These are phyloP conservation scores for Fusarium verrucosum DNA, from an alignment of 2,329 filamentous ascomycete species.

Conservation along the genomic window DNA sequence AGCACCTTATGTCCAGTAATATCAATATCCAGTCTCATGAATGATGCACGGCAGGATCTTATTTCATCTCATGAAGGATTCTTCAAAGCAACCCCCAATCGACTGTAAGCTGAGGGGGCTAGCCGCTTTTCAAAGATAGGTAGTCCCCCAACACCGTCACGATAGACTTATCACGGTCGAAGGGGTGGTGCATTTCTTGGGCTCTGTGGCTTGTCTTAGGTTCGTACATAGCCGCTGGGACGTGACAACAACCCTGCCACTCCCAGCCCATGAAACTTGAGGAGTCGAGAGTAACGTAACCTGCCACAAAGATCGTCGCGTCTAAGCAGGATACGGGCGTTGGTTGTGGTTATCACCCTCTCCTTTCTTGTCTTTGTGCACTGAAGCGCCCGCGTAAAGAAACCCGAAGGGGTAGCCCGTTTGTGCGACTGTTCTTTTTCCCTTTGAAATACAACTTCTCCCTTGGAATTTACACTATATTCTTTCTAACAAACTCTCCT, in stretches of 20 bases:
- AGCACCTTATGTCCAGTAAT: background rate
- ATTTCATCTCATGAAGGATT: slow-evolving; percentile 2
- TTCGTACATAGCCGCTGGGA: slow-evolving; percentile 26
- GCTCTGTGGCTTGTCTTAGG: slow-evolving; percentile 16
- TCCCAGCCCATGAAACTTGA: slow-evolving; percentile 33
- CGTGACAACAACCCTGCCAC: slow-evolving; percentile 27
- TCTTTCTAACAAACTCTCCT: background rate
- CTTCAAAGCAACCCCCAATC: background rate
- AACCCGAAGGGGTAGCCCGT: slow-evolving; percentile 7
- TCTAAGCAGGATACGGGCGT: slow-evolving; percentile 2
- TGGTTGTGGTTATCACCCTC: slow-evolving; percentile 17
- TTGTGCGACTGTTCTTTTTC: slow-evolving; percentile 9
- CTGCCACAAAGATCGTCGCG: slow-evolving; percentile 38
- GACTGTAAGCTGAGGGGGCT: slow-evolving; percentile 7
- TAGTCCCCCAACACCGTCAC: background rate
- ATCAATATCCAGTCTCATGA: background rate
- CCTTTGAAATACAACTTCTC: slow-evolving; percentile 1
- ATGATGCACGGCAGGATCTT: background rate
- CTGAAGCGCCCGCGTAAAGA: slow-evolving; percentile 13
- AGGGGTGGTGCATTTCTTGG: slow-evolving; percentile 8
- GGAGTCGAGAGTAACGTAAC: slow-evolving; percentile 32
- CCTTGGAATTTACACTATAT: slow-evolving; percentile 1
- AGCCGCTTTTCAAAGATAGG: background rate
- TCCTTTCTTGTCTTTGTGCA: slow-evolving; percentile 18
- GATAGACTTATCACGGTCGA: slow-evolving; percentile 9